These are phyloP conservation scores for Fusarium paranaense DNA, from an alignment of 2,329 filamentous ascomycete species.

Conservation along the genomic window DNA sequence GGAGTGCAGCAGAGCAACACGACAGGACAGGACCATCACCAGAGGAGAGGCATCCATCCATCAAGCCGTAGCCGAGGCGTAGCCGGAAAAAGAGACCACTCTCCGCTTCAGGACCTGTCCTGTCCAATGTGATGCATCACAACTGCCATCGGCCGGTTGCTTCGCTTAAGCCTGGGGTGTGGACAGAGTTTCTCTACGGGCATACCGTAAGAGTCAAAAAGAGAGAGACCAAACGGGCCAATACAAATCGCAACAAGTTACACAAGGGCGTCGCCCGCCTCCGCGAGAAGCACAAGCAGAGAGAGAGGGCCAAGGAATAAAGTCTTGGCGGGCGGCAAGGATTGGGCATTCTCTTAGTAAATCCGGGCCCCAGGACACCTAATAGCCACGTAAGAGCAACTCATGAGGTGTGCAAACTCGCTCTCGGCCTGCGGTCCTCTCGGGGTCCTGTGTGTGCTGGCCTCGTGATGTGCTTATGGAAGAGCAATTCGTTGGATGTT, in stretches of 20 bases:
- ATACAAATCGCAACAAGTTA: slow-evolving; percentile 29
- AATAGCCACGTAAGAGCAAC: slow-evolving; percentile 43
- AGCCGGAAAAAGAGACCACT: slow-evolving; percentile 9
- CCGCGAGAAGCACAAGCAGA: neutral
- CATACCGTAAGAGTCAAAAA: neutral
- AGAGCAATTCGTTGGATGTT: neutral
- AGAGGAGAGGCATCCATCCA: neutral
- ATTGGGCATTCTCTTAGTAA: slow-evolving; percentile 43
- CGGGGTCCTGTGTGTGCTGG: neutral
- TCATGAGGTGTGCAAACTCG: neutral
- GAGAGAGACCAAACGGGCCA: slow-evolving; percentile 6
- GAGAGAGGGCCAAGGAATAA: slow-evolving; percentile 12
- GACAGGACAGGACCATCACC: neutral
- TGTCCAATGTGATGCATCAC: slow-evolving; percentile 40
- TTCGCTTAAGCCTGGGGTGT: slow-evolving; percentile 20
- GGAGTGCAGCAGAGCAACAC: slow-evolving; percentile 5
- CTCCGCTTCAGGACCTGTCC: neutral
- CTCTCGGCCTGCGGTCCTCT: neutral
- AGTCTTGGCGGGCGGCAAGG: slow-evolving; percentile 34
- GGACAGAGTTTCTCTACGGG: neutral
- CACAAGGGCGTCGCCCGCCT: slow-evolving; percentile 16
- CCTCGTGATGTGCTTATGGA: neutral
- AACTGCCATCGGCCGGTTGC: slow-evolving; percentile 16
- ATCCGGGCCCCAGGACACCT: slow-evolving; percentile 33
- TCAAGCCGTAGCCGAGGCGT: slow-evolving; percentile 24